phyloP scores from a whole-genome alignment of 2,329 filamentous ascomycete species.

The Cladosporium oxysporum region DNA sequence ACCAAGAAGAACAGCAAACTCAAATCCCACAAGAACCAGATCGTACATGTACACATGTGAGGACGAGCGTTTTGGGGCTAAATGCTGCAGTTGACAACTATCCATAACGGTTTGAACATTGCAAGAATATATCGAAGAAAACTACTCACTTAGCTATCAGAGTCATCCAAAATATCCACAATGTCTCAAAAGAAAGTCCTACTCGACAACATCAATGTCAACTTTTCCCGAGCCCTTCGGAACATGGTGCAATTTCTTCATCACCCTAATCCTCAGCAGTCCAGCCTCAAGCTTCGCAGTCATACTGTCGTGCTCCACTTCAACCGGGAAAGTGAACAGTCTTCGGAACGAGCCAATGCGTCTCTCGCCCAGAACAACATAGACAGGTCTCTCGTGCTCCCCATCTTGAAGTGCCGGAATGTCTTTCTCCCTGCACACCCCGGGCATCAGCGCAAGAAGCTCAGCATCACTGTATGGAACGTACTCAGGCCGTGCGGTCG shows the following conservation, averaged over 20 bases:
- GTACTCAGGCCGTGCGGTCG: constrained; percentile 11
- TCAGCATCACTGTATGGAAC: neutral
- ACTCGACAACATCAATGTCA: constrained; percentile 19
- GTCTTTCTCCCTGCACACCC: constrained; percentile 11
- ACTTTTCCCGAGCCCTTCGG: constrained; percentile 23
- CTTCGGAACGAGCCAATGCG: constrained; percentile 23
- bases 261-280: constrained; percentile 18
- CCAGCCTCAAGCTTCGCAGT: constrained; percentile 19
- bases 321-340: constrained; percentile 23
- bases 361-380: constrained; percentile 18
- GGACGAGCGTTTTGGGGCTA: too few relatives aligned
- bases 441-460: constrained; percentile 13
- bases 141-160: neutral
- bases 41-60: too few relatives aligned
- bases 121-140: too few relatives aligned
- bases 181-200: too few relatives aligned
- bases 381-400: constrained; percentile 13
- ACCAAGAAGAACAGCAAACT: too few relatives aligned
- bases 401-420: neutral
- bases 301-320: constrained; percentile 22
- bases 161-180: too few relatives aligned
- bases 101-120: too few relatives aligned
- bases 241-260: constrained; percentile 21
- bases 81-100: too few relatives aligned
- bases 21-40: too few relatives aligned